phyloP scores from a whole-genome alignment of 345 rosid species.

The Eucalyptus curtisii region DNA sequence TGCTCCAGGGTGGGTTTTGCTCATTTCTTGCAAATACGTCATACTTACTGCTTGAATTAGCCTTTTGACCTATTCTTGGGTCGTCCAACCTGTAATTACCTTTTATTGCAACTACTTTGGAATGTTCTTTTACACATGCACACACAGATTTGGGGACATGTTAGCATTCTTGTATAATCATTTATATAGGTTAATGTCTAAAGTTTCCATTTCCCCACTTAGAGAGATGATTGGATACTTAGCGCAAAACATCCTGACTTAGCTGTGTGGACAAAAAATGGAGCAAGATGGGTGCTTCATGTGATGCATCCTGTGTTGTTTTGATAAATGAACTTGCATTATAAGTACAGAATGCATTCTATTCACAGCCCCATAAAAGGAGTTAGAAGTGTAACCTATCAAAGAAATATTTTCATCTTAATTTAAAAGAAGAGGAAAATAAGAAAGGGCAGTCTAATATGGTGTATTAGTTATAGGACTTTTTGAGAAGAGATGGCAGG shows the following conservation, averaged over 20 bases:
- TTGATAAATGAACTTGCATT: not conserved
- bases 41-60: not conserved
- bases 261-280: not conserved
- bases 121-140: not conserved
- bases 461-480: not conserved
- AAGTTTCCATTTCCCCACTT: not conserved
- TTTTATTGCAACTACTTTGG: not conserved
- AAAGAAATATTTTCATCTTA: not conserved
- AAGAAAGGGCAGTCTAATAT: not conserved
- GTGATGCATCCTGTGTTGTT: not conserved
- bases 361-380: not conserved
- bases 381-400: not conserved
- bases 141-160: not conserved
- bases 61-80: not conserved
- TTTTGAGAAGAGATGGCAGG: not conserved
- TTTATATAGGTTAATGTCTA: not conserved
- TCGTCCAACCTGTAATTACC: not conserved
- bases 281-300: not conserved
- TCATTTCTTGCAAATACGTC: not conserved
- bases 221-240: not conserved
- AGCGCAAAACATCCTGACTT: not conserved
- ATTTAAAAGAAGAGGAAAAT: not conserved
- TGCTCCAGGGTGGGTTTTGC: not conserved
- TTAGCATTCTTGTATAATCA: not conserved
- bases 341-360: not conserved